Evolutionary conservation across 352 stramenopile species (phyloP), one percentile per base, ranked within the genome.

Genomic region (Phytopythium helicoides): DNA sequence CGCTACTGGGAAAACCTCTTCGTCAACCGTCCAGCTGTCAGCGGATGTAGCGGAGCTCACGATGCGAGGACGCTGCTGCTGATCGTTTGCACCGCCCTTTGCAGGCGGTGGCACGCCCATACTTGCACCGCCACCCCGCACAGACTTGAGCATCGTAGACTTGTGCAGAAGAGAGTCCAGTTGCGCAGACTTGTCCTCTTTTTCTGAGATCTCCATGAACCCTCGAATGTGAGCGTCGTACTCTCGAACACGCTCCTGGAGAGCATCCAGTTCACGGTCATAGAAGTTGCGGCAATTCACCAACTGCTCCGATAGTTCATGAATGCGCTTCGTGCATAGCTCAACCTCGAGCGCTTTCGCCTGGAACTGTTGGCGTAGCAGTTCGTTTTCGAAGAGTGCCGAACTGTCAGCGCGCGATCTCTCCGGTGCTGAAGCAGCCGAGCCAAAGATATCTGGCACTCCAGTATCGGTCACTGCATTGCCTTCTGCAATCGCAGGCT

Each of bases 1-100:
- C 1, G 71, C 76, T 33, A 82, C 57, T 8, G 80, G 80, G 26
- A 85, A 87, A 16, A 88, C 62, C 31, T 90, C 80, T 33, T 80
- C 62, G 51, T 90, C 76, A 35, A 86, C n/a, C 6, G 68, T 52
- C 80, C 80, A 90, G 6, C 76, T 62, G 23, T 72, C 70, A 0
- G 59, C 54, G 16, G 64, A 65, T 19, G 55, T 69, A 8, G 56
- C 55, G 0, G 71, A 59, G 26, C 60, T 72, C 7, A 62, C 66
- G 37, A 55, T 65, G 16, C 56, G 55, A 22, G 63, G 47, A 18
- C 49, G 48, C 14, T 53, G 45, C 7, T 14, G 58, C 15, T 60
- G 45, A 54, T 60, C 18, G 36, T 52, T 22, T 21, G 53, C 22
- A n/a, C 52, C 37, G 26, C 51, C 47, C 38, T 52, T 46, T 23